These are phyloP conservation scores for Zygosaccharomyces pseudobailii DNA, from an alignment of 1,139 yeast species.

Conservation along the genomic window DNA sequence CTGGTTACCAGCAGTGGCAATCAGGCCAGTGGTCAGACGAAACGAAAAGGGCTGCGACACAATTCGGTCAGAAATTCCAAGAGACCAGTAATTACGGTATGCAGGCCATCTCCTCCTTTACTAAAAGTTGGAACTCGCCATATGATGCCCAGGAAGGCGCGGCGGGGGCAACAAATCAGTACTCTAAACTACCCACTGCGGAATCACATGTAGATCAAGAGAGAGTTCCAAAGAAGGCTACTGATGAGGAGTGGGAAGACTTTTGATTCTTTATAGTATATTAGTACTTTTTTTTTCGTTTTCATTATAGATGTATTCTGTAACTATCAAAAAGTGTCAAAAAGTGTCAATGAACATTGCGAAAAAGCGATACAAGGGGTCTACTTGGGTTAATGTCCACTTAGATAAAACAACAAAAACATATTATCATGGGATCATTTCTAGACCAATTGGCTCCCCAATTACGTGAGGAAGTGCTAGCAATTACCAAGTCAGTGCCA, in stretches of 20 bases:
- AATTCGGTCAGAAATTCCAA: constrained; percentile 90
- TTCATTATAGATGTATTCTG: neutral
- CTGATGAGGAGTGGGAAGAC: constrained; percentile 33
- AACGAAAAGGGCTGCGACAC: constrained; percentile 87
- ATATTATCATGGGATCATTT: constrained; percentile 12
- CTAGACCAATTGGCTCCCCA: constrained; percentile 19
- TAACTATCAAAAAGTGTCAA: neutral
- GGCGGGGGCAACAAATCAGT: constrained; percentile 32
- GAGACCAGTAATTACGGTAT: constrained; percentile 75
- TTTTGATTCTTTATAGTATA: constrained; percentile 16
- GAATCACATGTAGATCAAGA: constrained; percentile 40
- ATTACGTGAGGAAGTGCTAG: constrained; percentile 25
- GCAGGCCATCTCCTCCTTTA: constrained; percentile 60
- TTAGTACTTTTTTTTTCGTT: neutral
- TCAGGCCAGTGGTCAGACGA: constrained; percentile 75
- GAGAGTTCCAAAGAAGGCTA: constrained; percentile 12
- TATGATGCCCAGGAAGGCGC: constrained; percentile 17
- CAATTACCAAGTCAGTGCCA: constrained; percentile 20
- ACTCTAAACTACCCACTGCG: constrained; percentile 45
- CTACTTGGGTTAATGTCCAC: too few relatives aligned
- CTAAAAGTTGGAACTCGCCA: constrained; percentile 41
- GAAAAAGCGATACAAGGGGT: neutral
- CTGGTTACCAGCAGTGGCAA: constrained; percentile 75
- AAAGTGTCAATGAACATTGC: neutral
- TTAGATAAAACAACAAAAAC: neutral